Evolutionary conservation across 1,139 yeast species (phyloP), one percentile per base, ranked within the genome.

Genomic region (Sugiyamaella pinicola): DNA sequence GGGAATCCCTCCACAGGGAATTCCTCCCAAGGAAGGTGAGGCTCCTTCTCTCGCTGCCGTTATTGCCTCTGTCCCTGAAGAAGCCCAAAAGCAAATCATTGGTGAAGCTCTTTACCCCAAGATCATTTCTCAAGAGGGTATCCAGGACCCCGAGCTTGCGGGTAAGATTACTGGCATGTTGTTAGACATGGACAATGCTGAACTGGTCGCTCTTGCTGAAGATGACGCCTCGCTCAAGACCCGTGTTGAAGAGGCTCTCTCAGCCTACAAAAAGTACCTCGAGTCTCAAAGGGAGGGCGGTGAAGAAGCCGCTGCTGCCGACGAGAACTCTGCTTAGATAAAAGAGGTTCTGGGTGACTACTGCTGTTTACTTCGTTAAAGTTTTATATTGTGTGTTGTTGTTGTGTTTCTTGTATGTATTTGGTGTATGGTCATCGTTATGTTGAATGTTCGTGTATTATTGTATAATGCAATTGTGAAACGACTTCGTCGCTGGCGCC

Each of bases 141-240:
- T 77, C 60, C 84, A 84, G 60, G 96, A 88, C 70, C 88, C 88
- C 59, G 96, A 89, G 75, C 91, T 96, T 70, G 97, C 98, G 64
- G 96, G 97, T 77, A 93, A 91, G 81, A 90, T 93, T 72, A 93
- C 99, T 64, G 99, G 98, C 79, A 93, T 93, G 99, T 84, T 93
- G 80, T 83, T 93, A 72, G 97, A 91, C 72, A 85, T 93, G 83
- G 95, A 90, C 70, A 88, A 87, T 76, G 83, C 84, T 69, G 97
- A 93, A 77, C 87, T 95, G 67, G 77, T 91, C 70, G 86, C 87
- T 61, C 81, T 93, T 73, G 83, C 88, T 72, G 95, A 91, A 71
- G 76, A 74, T 57, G 96, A 89, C 62, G 91, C 84, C 66, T 82
- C 87, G 65, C 88, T 93, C 79, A 86, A 85, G 78, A 83, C 84